Conservation (phyloP, 148 eudicot genomes). For the Persicaria tinctoria region DNA sequence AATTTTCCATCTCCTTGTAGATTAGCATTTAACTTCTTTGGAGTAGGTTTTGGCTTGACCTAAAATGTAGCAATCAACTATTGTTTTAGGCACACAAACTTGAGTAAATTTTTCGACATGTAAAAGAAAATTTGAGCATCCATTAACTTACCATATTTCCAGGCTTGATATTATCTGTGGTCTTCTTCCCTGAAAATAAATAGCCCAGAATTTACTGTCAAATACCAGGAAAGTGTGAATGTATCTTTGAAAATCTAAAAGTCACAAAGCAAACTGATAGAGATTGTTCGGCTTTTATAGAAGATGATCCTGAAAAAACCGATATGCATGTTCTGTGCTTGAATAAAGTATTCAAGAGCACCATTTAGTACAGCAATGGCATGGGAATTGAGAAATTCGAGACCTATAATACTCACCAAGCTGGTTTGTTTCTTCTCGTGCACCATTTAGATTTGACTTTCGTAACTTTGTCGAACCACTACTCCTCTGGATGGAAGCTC, state of each 20-base stretch:
- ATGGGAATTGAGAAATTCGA: not conserved
- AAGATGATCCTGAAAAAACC: not conserved
- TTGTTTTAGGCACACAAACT: not conserved
- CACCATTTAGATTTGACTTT: slow-evolving; percentile 12
- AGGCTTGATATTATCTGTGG: slow-evolving; percentile 26
- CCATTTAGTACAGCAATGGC: not conserved
- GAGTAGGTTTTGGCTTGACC: slow-evolving; percentile 30
- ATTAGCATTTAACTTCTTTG: slow-evolving; percentile 33
- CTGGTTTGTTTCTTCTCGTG: slow-evolving; percentile 2
- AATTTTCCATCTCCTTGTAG: slow-evolving; percentile 34
- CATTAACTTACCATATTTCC: slow-evolving; percentile 36
- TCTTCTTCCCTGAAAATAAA: slow-evolving; percentile 35
- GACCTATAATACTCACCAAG: slow-evolving; percentile 33
- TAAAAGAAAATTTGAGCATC: not conserved
- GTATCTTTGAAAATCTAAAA: not conserved
- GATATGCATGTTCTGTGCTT: not conserved
- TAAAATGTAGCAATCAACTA: not conserved
- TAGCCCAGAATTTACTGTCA: not conserved
- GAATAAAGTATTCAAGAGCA: not conserved
- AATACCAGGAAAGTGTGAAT: not conserved
- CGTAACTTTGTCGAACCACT: slow-evolving; percentile 31
- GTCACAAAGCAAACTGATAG: not conserved
- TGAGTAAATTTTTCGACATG: not conserved
- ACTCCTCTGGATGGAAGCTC: slow-evolving; percentile 93
- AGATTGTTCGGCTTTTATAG: not conserved